Evolutionary conservation across 2,329 filamentous ascomycete species (phyloP).

Genomic region (Macroventuria anomochaeta): DNA sequence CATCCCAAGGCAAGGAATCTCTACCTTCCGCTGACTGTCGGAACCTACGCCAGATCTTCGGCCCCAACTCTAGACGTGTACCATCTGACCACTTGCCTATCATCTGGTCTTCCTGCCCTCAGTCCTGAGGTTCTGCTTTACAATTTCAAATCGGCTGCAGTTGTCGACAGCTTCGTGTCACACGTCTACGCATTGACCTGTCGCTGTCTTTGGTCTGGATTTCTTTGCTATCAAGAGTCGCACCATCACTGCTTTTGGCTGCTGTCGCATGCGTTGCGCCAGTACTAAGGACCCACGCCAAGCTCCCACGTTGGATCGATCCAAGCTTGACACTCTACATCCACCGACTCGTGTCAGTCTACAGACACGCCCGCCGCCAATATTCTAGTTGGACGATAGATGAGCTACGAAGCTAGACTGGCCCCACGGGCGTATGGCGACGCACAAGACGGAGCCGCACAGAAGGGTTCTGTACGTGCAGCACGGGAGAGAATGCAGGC

Average conservation of each 20-base stretch:
- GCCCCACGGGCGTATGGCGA: slow-evolving; percentile 43
- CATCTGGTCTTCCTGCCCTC: neutral
- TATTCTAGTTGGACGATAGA: slow-evolving; percentile 38
- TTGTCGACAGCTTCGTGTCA: slow-evolving; percentile 15
- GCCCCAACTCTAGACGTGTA: slow-evolving; percentile 12
- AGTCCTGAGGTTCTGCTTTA: slow-evolving; percentile 7
- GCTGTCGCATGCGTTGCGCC: slow-evolving; percentile 13
- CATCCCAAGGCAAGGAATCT: slow-evolving; percentile 38
- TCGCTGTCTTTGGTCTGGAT: slow-evolving; percentile 11
- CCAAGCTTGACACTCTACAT: neutral
- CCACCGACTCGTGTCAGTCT: slow-evolving; percentile 40
- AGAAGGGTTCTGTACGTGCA: slow-evolving; percentile 48
- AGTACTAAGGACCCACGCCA: neutral
- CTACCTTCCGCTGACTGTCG: slow-evolving; percentile 27
- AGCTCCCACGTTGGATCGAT: slow-evolving; percentile 8
- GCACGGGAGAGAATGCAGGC: slow-evolving; percentile 45
- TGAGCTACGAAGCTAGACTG: slow-evolving; percentile 48
- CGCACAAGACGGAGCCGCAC: slow-evolving; percentile 28
- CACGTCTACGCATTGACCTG: slow-evolving; percentile 26
- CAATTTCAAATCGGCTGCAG: neutral
- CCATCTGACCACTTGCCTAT: slow-evolving; percentile 4
- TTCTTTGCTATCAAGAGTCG: slow-evolving; percentile 18
- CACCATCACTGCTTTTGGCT: slow-evolving; percentile 13
- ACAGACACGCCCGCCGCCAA: slow-evolving; percentile 40
- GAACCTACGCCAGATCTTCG: slow-evolving; percentile 25